Evolutionary conservation across 2,329 filamentous ascomycete genomes (phyloP).

Genomic region (Parastagonospora nodorum): DNA sequence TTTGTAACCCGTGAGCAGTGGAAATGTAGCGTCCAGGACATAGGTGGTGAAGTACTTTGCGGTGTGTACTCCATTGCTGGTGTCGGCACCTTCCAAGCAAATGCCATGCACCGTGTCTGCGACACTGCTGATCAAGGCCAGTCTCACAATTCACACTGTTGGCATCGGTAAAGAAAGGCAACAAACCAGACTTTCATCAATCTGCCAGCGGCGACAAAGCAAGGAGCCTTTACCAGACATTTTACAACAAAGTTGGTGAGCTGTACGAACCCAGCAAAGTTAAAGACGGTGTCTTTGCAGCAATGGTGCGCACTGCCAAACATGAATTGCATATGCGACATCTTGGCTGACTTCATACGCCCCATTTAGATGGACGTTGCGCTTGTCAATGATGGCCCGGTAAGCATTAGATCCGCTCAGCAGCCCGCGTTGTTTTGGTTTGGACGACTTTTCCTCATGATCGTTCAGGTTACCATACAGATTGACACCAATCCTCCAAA

Average conservation of each 20-base stretch:
- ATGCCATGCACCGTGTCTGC: background rate
- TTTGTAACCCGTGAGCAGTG: constrained; percentile 61
- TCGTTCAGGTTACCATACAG: constrained; percentile 53
- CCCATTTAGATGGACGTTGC: constrained; percentile 77
- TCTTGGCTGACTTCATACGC: no score
- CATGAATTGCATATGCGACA: no score
- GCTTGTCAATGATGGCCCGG: constrained; percentile 82
- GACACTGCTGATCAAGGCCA: constrained; percentile 47
- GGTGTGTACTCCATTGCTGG: constrained; percentile 59
- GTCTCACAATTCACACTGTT: constrained; percentile 97
- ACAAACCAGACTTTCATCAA: constrained; percentile 92
- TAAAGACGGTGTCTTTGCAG: constrained; percentile 95
- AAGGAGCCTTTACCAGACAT: constrained; percentile 79
- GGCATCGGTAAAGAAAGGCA: constrained; percentile 92
- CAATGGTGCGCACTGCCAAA: constrained; percentile 61
- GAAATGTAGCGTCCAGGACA: constrained; percentile 88
- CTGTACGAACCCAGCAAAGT: constrained; percentile 76
- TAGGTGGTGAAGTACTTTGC: constrained; percentile 90
- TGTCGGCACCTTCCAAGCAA: background rate
- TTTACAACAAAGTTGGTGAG: constrained; percentile 75
- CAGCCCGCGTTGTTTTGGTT: background rate
- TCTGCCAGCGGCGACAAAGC: constrained; percentile 81
- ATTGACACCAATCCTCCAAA: constrained; percentile 55
- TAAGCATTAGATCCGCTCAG: constrained; percentile 58
- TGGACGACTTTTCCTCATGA: background rate